phyloP scores from a whole-genome alignment of 345 rosid species.

The Lepidium sativum region DNA sequence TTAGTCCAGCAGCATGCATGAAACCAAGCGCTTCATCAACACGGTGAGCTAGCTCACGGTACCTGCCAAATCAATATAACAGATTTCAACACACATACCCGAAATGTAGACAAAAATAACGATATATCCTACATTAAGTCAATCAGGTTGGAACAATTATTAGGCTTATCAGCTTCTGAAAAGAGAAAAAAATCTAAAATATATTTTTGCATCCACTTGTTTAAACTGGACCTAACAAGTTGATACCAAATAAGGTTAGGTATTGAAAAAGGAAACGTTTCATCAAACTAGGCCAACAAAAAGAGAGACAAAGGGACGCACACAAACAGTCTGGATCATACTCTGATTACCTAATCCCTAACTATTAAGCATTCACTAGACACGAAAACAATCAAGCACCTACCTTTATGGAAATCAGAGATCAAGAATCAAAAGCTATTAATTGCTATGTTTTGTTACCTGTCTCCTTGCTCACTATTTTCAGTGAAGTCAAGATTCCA shows the following conservation, averaged over 20 bases:
- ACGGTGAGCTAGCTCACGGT: conserved; percentile 56
- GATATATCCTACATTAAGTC: neutral
- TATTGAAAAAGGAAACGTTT: neutral
- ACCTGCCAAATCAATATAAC: conserved; percentile 30
- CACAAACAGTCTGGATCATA: neutral
- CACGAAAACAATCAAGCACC: neutral
- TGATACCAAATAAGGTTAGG: conserved; percentile 11
- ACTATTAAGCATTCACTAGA: neutral
- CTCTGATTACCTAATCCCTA: neutral
- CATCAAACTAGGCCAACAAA: conserved; percentile 9
- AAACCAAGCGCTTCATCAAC: conserved; percentile 80
- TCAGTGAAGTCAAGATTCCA: conserved; percentile 75
- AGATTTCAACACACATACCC: neutral
- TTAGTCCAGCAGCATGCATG: conserved; percentile 70
- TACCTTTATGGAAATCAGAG: neutral
- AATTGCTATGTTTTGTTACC: conserved; percentile 17
- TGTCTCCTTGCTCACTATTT: conserved; percentile 65
- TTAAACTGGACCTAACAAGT: conserved; percentile 2
- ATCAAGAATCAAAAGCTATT: neutral
- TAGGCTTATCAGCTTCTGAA: conserved; percentile 1
- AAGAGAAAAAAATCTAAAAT: neutral
- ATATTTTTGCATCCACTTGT: neutral
- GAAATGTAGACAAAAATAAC: neutral
- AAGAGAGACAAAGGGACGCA: neutral
- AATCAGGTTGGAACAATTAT: neutral